Conservation (phyloP, 108 stramenopile species). For the Aurantiochytrium sp. region DNA sequence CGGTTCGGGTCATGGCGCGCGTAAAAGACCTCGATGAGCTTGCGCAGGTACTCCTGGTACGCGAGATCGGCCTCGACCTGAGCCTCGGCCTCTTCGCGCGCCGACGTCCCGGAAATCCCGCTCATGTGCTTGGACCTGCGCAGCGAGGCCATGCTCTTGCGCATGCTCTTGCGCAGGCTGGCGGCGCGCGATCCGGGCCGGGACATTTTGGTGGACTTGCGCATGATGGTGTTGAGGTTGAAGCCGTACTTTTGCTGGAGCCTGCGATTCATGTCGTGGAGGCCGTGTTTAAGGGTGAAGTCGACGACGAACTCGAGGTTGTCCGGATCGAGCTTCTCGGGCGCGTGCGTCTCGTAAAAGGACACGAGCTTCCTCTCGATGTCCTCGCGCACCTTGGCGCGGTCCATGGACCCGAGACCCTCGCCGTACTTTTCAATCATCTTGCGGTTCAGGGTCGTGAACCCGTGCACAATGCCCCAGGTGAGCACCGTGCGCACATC, state of each 20-base stretch:
- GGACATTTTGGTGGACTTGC: not conserved
- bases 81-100: constrained; percentile 25
- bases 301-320: constrained; percentile 22
- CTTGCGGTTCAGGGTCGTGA: not conserved
- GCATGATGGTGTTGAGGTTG: constrained; percentile 15
- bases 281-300: constrained; percentile 4
- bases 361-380: constrained; percentile 1
- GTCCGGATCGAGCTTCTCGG: constrained; percentile 11
- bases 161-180: not conserved
- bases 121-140: not conserved
- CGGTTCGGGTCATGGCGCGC: constrained; percentile 26
- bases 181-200: not conserved
- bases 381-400: not conserved
- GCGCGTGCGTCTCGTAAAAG: not conserved
- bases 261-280: not conserved
- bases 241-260: constrained; percentile 6
- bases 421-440: constrained; percentile 14
- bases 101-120: not conserved
- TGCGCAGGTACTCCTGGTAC: constrained; percentile 27
- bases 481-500: constrained; percentile 19
- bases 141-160: not conserved
- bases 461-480: constrained; percentile 26
- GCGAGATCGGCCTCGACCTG: not conserved
- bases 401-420: constrained; percentile 8
- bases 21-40: constrained; percentile 29